These are phyloP conservation scores for Reticulascus tulasneorum DNA, from an alignment of 2,329 filamentous ascomycete genomes.

Conservation along the genomic window DNA sequence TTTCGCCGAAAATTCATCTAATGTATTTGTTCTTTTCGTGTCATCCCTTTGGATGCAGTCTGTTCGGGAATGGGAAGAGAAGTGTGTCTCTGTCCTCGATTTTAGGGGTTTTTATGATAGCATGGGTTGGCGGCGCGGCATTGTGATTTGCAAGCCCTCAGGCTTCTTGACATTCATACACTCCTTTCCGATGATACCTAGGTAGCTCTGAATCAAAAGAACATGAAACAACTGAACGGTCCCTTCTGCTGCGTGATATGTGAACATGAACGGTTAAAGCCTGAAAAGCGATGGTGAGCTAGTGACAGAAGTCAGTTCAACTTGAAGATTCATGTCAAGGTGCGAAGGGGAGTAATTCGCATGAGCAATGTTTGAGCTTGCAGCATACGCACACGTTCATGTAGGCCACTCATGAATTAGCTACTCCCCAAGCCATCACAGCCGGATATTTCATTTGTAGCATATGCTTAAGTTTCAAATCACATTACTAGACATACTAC, in stretches of 20 bases:
- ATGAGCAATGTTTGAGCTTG: no score
- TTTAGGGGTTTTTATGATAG: constrained; percentile 4
- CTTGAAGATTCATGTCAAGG: constrained; percentile 1
- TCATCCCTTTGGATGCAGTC: background rate
- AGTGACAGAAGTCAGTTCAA: background rate
- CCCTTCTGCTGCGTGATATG: no score
- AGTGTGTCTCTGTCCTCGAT: background rate
- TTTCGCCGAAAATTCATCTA: no score
- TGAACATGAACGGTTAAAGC: no score
- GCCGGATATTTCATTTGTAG: no score
- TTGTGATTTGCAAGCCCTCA: background rate
- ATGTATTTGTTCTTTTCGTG: background rate
- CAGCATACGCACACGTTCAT: no score
- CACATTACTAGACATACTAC: no score
- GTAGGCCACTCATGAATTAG: no score
- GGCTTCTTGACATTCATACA: background rate
- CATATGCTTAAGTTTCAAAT: no score
- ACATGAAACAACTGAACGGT: no score
- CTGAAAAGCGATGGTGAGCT: background rate
- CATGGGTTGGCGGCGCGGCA: background rate
- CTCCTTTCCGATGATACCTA: constrained; percentile 10
- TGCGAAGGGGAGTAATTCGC: background rate
- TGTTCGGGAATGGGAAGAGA: constrained; percentile 1
- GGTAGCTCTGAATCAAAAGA: no score
- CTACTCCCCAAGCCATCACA: no score